Evolutionary conservation across 2,329 filamentous ascomycete genomes (phyloP), one percentile per base, ranked within the genome.

Genomic region (Corinectria fuckeliana): DNA sequence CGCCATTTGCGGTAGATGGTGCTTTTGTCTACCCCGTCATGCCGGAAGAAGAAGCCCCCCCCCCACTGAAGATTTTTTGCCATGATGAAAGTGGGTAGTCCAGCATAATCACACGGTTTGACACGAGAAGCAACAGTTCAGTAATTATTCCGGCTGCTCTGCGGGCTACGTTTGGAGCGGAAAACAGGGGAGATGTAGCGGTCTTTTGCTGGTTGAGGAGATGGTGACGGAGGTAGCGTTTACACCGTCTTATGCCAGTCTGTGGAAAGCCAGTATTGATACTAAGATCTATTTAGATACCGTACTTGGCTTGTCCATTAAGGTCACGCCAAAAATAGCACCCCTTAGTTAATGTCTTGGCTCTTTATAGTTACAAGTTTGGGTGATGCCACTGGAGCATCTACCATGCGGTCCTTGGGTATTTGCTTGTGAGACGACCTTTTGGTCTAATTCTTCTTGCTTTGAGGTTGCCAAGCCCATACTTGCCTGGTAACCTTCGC

Each of bases 21-120:
- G 21, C 28, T 36, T 11, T 30, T 39, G 25, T 51, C 65, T 23
- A 41, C 20, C 5, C 41, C n/a, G 11, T 25, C 28, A 25, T 44
- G 26, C 16, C 13, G 38, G 21, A 23, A 4, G 20, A 28, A 5
- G 21, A 23, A 4, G 20, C 21, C 5, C 26, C 11, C 54, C 20
- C 38, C 56, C 67, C 67, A 60, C 67, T 41, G 49, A 49, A 70
- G 60, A n/a, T 63, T 63, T 66, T 67, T 69, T 69, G 65, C 50
- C 63, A 65, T 70, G 60, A 69, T 53, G 57, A 50, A 64, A 66
- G 65, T 68, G 63, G 67, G 60, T 52, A 55, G n/a, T n/a, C n/a
- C n/a, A n/a, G 39, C 49, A 42, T 16, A 32, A 41, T 49, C 34
- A 48, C 47, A 45, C 39, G 61, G 61, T 42, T 13, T 9, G 16